These are phyloP conservation scores for Phellopilus nigrolimitatus DNA, from an alignment of 1,284 basidiomycete species.

Conservation along the genomic window DNA sequence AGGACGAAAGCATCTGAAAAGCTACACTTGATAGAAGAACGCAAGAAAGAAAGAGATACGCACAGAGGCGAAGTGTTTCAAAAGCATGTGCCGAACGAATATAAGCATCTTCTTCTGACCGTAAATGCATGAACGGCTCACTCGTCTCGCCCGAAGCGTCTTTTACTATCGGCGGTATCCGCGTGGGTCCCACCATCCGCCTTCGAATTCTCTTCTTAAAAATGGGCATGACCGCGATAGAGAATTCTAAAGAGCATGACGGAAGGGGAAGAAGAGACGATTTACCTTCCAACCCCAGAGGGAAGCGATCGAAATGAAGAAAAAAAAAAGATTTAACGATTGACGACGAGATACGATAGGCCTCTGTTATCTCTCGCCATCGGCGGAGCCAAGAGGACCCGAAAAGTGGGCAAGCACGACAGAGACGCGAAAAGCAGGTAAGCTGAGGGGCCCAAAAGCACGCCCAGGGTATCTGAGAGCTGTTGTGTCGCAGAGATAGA, in stretches of 20 bases:
- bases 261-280: not conserved
- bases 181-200: too few species aligned
- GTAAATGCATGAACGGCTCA: too few species aligned
- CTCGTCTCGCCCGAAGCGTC: too few species aligned
- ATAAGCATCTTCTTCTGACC: not conserved
- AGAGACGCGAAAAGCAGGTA: too few species aligned
- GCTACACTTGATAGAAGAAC: not conserved
- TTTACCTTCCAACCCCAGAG: slow-evolving; percentile 1
- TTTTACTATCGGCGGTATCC: too few species aligned
- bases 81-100: not conserved
- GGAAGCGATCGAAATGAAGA: not conserved
- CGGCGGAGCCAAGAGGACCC: too few species aligned
- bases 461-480: too few species aligned
- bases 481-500: too few species aligned
- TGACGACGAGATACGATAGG: not conserved
- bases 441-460: too few species aligned
- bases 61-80: not conserved
- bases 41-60: not conserved
- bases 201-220: too few species aligned
- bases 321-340: too few species aligned
- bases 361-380: not conserved
- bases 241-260: not conserved
- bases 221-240: not conserved
- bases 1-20: not conserved
- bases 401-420: too few species aligned